These are phyloP conservation scores for Coccomyxa sp. DNA, from an alignment of 139 green algal species.

Conservation along the genomic window DNA sequence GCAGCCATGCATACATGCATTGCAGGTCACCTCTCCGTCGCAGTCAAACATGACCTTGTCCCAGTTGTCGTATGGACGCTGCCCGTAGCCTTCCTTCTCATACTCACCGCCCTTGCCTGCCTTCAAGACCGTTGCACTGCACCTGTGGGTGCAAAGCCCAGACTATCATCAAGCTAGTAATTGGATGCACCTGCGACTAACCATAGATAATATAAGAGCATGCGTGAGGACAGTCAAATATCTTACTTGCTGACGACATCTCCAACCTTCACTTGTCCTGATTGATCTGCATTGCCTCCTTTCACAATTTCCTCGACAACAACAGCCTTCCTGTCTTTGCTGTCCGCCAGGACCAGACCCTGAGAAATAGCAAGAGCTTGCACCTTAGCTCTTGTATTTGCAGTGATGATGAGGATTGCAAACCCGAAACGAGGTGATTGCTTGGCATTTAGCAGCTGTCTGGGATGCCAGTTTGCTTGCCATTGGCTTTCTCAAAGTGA, in stretches of 20 bases:
- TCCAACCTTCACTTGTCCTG: slow-evolving; percentile 22
- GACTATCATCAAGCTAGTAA: neutral
- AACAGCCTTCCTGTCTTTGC: slow-evolving; percentile 13
- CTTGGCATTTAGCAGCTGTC: too few species aligned
- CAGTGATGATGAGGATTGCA: too few species aligned
- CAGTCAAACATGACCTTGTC: slow-evolving; percentile 46
- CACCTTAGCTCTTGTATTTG: too few species aligned
- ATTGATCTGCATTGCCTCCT: slow-evolving; percentile 40
- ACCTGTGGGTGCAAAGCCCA: slow-evolving; percentile 2
- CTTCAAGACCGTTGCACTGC: slow-evolving; percentile 51
- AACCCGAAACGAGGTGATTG: too few species aligned
- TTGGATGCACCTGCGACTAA: neutral
- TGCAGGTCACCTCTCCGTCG: slow-evolving; percentile 22
- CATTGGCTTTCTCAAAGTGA: slow-evolving; percentile 38
- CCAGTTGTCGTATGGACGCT: slow-evolving; percentile 58
- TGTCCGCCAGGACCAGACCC: neutral
- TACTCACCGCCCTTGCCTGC: slow-evolving; percentile 52
- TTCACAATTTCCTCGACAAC: slow-evolving; percentile 44
- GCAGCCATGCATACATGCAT: too few species aligned
- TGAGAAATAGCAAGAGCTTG: neutral
- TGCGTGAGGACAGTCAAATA: too few species aligned
- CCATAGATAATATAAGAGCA: too few species aligned
- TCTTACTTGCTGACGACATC: slow-evolving; percentile 18
- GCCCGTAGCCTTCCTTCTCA: slow-evolving; percentile 47
- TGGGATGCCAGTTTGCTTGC: slow-evolving; percentile 9